Conservation (phyloP, 306 rosid species). For the Vigna nakashimae region DNA sequence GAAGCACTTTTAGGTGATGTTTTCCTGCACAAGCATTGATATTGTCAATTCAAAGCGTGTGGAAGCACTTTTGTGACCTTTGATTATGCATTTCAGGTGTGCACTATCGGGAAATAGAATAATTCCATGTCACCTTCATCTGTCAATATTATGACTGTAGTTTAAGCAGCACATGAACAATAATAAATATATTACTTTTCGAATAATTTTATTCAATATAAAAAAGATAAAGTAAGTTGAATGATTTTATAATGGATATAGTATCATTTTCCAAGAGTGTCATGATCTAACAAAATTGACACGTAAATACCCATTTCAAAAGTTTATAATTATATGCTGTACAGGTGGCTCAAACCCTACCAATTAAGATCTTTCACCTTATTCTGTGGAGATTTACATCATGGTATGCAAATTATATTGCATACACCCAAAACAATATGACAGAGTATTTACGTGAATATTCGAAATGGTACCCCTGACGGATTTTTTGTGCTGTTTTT, state of each 20-base stretch:
- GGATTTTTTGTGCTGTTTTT: not conserved
- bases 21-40: conserved; percentile 16
- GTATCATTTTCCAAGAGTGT: not conserved
- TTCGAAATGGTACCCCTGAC: conserved; percentile 12
- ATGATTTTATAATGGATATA: too few species aligned
- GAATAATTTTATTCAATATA: too few species aligned
- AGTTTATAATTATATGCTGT: conserved; percentile 37
- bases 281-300: conserved; percentile 29
- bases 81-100: conserved; percentile 18
- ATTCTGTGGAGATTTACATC: conserved; percentile 34
- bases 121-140: conserved; percentile 52
- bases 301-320: conserved; percentile 34
- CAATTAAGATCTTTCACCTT: conserved; percentile 3
- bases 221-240: too few species aligned
- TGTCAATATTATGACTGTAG: not conserved
- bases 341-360: conserved; percentile 39
- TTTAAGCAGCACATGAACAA: too few species aligned
- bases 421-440: not conserved
- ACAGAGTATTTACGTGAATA: conserved; percentile 22
- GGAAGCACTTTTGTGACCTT: conserved; percentile 39
- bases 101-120: conserved; percentile 35
- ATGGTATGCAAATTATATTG: conserved; percentile 2
- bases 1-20: conserved; percentile 40
- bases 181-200: too few species aligned
- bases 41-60: conserved; percentile 15